Base-by-base conservation (phyloP, 2,329 filamentous ascomycete genomes). In the Polytolypa hystricis region DNA sequence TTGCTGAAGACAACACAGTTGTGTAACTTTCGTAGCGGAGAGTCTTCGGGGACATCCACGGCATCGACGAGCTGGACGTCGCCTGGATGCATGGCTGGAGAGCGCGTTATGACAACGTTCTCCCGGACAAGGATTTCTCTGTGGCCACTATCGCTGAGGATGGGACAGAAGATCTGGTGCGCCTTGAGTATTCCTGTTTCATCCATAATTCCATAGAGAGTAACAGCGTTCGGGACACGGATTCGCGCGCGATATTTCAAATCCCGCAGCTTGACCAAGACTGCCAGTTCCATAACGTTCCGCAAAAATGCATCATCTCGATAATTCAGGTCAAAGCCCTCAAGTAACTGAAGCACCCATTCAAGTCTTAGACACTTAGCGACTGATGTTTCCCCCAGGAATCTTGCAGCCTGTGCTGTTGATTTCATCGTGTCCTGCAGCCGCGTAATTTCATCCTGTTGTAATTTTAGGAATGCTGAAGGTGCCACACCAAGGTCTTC, bases 1-100 rank as follows among this genome's bases (percentile, higher is more conserved):
- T 77, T 74, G 41, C 79, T 86, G 52, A 93, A 93, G 1, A 82
- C 74, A 11, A 93, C 69, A 41, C 84, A 87, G 49, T 93, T 93
- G 2, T 66, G 62, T 1, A 87, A 65, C 0, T 65, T 51, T 1
- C 61, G 60, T 1, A 93, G 65, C 0, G 81, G 74, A 11, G 81
- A 83, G 0, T 61, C 58, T 10, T 5, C 15, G 0, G 44, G 44
- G n/a, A 79, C 69, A 29, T 66, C 52, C 1, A 78, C 66, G 7
- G 81, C 80, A 2, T 54, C 55, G 0, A 71, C 80, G 1, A 74
- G 33, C 50, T 87, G 84, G 2, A 93, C 70, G 50, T 93, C 85
- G 0, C 85, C 85, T 0, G 84, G 82, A 50, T 93, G 81, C 30
- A 93, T 64, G 1, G 84, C 83, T 0, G 85, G 85, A 1, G 80